Evolutionary conservation across 176 grass and related monocot species (phyloP).

Genomic region (Lolium rigidum): DNA sequence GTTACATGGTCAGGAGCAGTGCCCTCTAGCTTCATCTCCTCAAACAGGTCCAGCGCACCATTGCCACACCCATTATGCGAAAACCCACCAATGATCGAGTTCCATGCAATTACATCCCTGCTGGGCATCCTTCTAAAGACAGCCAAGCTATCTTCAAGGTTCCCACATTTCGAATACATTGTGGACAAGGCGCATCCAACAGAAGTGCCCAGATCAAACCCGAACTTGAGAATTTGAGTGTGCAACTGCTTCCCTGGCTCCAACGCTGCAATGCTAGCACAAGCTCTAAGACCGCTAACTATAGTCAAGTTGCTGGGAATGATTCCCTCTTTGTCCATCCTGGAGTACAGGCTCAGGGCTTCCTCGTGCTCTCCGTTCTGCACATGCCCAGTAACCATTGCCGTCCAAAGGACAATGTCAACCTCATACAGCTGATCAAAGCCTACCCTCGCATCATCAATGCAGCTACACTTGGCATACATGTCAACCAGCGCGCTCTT

Average conservation of each 20-base stretch:
- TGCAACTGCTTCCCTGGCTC: slow-evolving; percentile 78
- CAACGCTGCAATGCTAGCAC: slow-evolving; percentile 60
- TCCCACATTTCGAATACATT: slow-evolving; percentile 82
- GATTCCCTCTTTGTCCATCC: slow-evolving; percentile 66
- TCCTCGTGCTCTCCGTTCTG: slow-evolving; percentile 80
- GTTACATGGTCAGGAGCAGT: slow-evolving; percentile 74
- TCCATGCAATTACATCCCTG: slow-evolving; percentile 79
- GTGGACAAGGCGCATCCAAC: slow-evolving; percentile 77
- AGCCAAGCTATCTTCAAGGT: slow-evolving; percentile 60
- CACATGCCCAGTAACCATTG: slow-evolving; percentile 72
- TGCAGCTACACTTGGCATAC: slow-evolving; percentile 74
- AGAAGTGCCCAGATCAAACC: slow-evolving; percentile 57
- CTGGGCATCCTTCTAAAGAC: slow-evolving; percentile 69
- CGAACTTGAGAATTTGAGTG: slow-evolving; percentile 62
- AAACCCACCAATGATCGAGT: slow-evolving; percentile 80
- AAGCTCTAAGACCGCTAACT: slow-evolving; percentile 67
- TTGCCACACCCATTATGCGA: slow-evolving; percentile 75
- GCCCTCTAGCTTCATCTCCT: slow-evolving; percentile 72
- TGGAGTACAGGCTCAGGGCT: slow-evolving; percentile 62
- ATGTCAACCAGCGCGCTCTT: slow-evolving; percentile 78
- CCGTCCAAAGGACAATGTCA: slow-evolving; percentile 69
- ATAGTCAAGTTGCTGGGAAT: slow-evolving; percentile 65
- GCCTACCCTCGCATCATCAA: slow-evolving; percentile 62
- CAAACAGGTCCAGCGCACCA: slow-evolving; percentile 67
- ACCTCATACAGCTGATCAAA: slow-evolving; percentile 64